Evolutionary conservation across 345 rosid genomes (phyloP).

Genomic region (Syzygium oleosum): DNA sequence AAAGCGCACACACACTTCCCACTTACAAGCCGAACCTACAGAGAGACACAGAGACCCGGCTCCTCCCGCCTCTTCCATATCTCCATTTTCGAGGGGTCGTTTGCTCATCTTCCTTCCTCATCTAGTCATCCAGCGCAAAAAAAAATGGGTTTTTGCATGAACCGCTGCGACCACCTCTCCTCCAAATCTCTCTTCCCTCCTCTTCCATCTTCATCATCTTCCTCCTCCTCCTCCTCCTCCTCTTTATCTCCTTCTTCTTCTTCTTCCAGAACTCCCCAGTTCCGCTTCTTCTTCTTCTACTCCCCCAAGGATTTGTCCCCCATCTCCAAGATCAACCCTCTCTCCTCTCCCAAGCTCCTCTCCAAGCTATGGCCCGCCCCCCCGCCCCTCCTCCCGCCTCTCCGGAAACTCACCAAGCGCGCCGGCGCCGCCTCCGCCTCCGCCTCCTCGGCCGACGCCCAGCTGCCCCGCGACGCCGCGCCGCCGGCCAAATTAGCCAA

Average conservation of each 20-base stretch:
- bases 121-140: no score
- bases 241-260: slow-evolving; percentile 5
- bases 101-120: not conserved
- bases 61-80: not conserved
- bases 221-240: slow-evolving; percentile 13
- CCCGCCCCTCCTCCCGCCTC: not conserved
- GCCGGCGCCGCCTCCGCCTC: not conserved
- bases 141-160: slow-evolving; percentile 13
- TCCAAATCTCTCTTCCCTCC: slow-evolving; percentile 1
- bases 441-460: not conserved
- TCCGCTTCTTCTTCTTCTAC: not conserved
- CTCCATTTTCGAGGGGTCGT: not conserved
- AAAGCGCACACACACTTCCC: not conserved
- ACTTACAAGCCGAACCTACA: no score
- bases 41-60: not conserved
- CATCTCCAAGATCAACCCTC: not conserved
- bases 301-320: not conserved
- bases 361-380: not conserved
- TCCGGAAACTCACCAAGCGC: slow-evolving; percentile 3
- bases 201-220: not conserved
- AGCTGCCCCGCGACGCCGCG: not conserved
- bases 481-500: slow-evolving; percentile 22
- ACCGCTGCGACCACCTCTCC: slow-evolving; percentile 10
- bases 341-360: not conserved
- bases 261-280: slow-evolving; percentile 5